Percentiles rank a stretch among this genome's conserved stretches.
These are phyloP conservation scores for Sphaerulina populicola DNA, from an alignment of 2,329 filamentous ascomycete genomes.

Conservation along the genomic window DNA sequence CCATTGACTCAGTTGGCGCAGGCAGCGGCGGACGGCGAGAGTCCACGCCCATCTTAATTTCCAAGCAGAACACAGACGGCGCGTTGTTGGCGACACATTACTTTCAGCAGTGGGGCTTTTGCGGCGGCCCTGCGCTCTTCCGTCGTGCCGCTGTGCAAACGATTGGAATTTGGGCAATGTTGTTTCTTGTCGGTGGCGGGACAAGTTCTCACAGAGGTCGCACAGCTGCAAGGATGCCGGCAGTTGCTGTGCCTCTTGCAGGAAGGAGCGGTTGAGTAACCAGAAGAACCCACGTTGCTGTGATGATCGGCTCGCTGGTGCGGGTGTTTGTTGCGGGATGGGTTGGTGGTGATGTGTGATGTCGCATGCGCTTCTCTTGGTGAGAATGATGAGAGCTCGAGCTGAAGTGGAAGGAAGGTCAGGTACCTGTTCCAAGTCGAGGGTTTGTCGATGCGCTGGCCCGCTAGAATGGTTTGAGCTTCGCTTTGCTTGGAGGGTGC, in stretches of 20 bases:
- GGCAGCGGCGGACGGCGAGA: slow-evolving; percentile 52
- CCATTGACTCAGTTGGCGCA: slow-evolving; percentile 65
- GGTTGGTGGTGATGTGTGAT: too few relatives aligned
- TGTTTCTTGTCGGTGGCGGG: slow-evolving; percentile 4
- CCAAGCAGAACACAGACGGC: slow-evolving; percentile 4
- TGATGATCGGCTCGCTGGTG: neutral
- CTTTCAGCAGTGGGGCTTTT: slow-evolving; percentile 7
- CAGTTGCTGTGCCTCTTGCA: slow-evolving; percentile 5
- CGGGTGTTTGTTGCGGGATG: neutral
- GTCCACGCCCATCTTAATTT: slow-evolving; percentile 17
- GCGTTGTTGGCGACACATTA: slow-evolving; percentile 8
- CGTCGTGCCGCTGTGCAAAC: slow-evolving; percentile 3
- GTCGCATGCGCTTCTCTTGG: neutral
- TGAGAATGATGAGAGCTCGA: neutral
- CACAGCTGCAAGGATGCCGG: slow-evolving; percentile 7
- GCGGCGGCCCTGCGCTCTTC: slow-evolving; percentile 4
- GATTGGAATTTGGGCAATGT: slow-evolving; percentile 3
- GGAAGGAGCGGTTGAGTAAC: neutral
- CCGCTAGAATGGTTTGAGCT: neutral
- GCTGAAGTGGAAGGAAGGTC: too few relatives aligned
- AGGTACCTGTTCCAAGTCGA: neutral
- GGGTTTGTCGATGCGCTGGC: neutral
- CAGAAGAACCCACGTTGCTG: neutral
- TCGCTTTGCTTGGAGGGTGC: neutral
- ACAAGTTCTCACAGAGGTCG: slow-evolving; percentile 3